Evolutionary conservation across 306 rosid genomes (phyloP), one percentile per base, ranked within the genome.

Genomic region (Cucumis melo): DNA sequence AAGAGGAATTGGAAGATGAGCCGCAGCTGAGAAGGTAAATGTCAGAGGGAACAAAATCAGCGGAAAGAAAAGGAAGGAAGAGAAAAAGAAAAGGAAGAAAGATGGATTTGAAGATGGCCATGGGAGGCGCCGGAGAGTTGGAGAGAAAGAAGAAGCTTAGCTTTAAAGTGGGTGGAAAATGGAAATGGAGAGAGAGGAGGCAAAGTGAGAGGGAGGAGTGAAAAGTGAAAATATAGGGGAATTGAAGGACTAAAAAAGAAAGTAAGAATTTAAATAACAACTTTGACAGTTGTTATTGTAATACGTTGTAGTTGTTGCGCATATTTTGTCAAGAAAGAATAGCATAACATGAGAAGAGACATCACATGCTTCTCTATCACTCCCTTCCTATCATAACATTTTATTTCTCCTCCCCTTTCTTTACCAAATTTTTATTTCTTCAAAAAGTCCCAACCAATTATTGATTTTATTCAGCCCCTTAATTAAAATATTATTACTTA

Each of bases 1-100:
- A 74, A 8, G 93, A 79, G 77, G 75, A 75, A 85, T 90, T 92
- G 84, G 61, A 77, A 75, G 81, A 62, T 36, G 98, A 87, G 78
- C 99, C 98, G 81, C 96, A 92, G 83, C 80, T 95, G 85, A 95
- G 77, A 10, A 95, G 93, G 78, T 82, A 89, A 81, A 88, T 87
- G 55, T 95, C 98, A 41, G 39, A 29, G 56, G 98, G 98, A 81
- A 80, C 81, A 84, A 95, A 90, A 39, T 87, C 80, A 78, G 82
- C n/a, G 10, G 92, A 83, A 64, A 66, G 46, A 51, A 53, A 81
- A 67, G 85, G 81, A 27, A 81, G 57, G 8, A 88, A 62, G 34
- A 86, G 78, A 77, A 44, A 10, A 44, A 56, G 62, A 23, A 81
- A 41, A 67, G 3, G 20, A 66, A 53, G 50, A 80, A 88, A 84